A percentile compares a stretch with the other conserved stretches of the same genome.
These are phyloP conservation scores for Ailanthus altissimus DNA, from an alignment of 345 rosid species.

Conservation along the genomic window DNA sequence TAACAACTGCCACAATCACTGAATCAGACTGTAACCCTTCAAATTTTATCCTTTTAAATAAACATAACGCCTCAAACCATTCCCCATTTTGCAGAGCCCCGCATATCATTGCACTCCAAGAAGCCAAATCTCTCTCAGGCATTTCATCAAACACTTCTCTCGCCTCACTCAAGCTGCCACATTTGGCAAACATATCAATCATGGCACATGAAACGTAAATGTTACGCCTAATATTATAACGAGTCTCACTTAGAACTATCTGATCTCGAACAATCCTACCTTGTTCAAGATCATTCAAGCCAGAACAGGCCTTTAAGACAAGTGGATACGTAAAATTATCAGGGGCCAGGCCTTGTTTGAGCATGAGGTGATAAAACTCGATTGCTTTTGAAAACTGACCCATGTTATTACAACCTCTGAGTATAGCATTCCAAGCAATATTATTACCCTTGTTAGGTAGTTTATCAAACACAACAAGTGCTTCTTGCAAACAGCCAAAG, in stretches of 20 bases:
- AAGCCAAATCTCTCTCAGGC: constrained; percentile 43
- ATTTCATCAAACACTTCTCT: constrained; percentile 42
- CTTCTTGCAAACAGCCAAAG: constrained; percentile 31
- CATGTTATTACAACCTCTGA: constrained; percentile 32
- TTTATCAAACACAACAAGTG: constrained; percentile 30
- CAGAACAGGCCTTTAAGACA: constrained; percentile 43
- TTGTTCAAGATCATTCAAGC: constrained; percentile 28
- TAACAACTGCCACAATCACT: constrained; percentile 30
- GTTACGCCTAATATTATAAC: constrained; percentile 21
- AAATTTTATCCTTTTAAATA: constrained; percentile 39
- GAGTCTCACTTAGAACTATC: constrained; percentile 19
- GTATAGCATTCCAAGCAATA: constrained; percentile 40
- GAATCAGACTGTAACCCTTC: constrained; percentile 39
- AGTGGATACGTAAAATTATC: constrained; percentile 42
- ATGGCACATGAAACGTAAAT: constrained; percentile 47
- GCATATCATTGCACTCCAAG: constrained; percentile 57
- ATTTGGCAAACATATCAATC: constrained; percentile 59
- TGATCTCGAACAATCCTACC: constrained; percentile 32
- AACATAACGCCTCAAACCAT: constrained; percentile 32
- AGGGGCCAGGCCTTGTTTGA: constrained; percentile 28
- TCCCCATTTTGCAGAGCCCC: constrained; percentile 43
- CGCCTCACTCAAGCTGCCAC: constrained; percentile 45
- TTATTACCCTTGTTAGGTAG: constrained; percentile 37
- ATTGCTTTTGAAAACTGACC: constrained; percentile 28
- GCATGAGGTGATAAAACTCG: constrained; percentile 34